Evolutionary conservation across 2,329 filamentous ascomycete species (phyloP), one percentile per base, ranked within the genome.

Genomic region (Cordyceps tenuipes): DNA sequence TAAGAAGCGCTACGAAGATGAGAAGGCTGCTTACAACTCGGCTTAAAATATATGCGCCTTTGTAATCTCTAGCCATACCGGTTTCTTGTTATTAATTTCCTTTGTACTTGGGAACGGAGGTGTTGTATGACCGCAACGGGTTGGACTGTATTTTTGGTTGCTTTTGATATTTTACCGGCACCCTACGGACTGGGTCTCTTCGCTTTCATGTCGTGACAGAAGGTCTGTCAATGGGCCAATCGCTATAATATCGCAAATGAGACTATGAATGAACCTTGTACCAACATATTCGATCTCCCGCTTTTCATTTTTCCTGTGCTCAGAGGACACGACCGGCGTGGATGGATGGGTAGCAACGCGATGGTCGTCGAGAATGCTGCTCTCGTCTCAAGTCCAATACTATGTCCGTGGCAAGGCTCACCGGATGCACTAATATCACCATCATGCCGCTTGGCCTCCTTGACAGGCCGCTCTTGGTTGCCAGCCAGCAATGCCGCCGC

Each of bases 1-100:
- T 80, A 99, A 97, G 90, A 96, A 97, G 88, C 88, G 94, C 64
- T 99, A 97, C 75, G 93, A 97, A 77, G 90, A 96, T 68, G 91
- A 97, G 85, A 99, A 99, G 85, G 87, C 88, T 67, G 89, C 85
- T 66, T 99, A 96, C 82, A 87, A 91, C 71, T 61, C 59, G 36
- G 50, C 59, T 34, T 61, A 52, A 61, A 36, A 54, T 56, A 61
- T 63, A 64, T 62, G 57, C 61, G 57, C 60, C 50, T 57, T 57
- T 60, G 63, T 62, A 61, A 62, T 57, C 62, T 64, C 51, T 61
- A 61, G 54, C 61, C 59, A 62, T 61, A 63, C 66, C 66, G 63
- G 66, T 67, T 70, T 69, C 66, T 66, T 49, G 44, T 49, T 70
- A 72, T 65, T 72, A 68, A 69, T 70, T 67, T 71, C 71, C 55